Conservation (phyloP, 805 yeast genomes). For the Yueomyces sp. region DNA sequence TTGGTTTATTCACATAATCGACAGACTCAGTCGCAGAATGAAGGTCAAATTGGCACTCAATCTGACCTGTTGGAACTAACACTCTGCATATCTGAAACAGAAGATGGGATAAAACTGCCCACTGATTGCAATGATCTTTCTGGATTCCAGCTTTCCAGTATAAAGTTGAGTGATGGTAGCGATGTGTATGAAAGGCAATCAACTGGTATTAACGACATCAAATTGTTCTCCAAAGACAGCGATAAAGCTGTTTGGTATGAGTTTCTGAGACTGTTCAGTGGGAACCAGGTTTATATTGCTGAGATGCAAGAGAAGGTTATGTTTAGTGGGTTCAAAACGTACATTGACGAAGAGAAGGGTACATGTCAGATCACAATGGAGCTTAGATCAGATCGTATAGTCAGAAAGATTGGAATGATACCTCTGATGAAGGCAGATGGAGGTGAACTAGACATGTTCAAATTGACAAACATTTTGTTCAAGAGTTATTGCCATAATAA, state of each 20-base stretch:
- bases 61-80: not conserved
- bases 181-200: constrained; percentile 5
- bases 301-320: constrained; percentile 5
- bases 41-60: not conserved
- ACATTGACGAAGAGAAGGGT: constrained; percentile 2
- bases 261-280: constrained; percentile 10
- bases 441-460: constrained; percentile 17
- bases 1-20: no score
- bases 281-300: constrained; percentile 5
- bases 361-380: constrained; percentile 13
- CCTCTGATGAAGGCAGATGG: constrained; percentile 4
- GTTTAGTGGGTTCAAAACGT: not conserved
- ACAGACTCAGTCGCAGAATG: not conserved
- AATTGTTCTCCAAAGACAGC: constrained; percentile 3
- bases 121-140: not conserved
- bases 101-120: not conserved
- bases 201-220: constrained; percentile 3
- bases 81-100: not conserved
- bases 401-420: constrained; percentile 13
- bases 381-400: constrained; percentile 6
- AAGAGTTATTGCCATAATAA: constrained; percentile 1
- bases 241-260: constrained; percentile 14
- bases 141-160: not conserved
- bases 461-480: constrained; percentile 9
- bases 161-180: constrained; percentile 26